phyloP scores from a whole-genome alignment of 768 basidiomycete genomes.

The Calocera cornea region DNA sequence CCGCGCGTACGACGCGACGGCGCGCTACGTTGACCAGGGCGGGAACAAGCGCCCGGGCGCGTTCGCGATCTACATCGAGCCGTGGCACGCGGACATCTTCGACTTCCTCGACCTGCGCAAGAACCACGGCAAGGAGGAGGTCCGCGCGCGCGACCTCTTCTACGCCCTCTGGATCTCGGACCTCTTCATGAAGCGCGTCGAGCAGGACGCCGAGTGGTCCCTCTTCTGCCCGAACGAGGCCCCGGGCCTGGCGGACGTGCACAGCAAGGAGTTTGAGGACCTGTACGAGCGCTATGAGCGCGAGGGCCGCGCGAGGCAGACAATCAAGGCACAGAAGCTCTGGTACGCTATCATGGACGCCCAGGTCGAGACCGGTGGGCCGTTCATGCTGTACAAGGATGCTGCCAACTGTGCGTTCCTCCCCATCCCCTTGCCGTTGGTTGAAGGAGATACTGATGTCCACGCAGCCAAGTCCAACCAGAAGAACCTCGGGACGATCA shows the following conservation, averaged over 20 bases:
- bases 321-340: constrained; percentile 86
- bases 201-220: constrained; percentile 79
- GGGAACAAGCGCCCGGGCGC: constrained; percentile 99
- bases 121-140: constrained; percentile 98
- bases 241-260: constrained; percentile 73
- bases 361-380: constrained; percentile 97
- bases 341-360: constrained; percentile 97
- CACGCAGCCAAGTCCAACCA: constrained; percentile 86
- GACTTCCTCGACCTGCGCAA: constrained; percentile 96
- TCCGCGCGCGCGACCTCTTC: constrained; percentile 90
- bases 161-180: constrained; percentile 97
- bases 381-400: constrained; percentile 99
- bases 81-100: constrained; percentile 96
- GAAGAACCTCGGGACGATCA: constrained; percentile 96
- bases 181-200: constrained; percentile 97
- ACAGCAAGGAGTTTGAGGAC: constrained; percentile 78
- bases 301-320: constrained; percentile 74
- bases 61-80: constrained; percentile 96
- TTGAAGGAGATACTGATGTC: background rate
- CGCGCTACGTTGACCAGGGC: constrained; percentile 96
- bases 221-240: constrained; percentile 98
- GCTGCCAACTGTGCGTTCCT: constrained; percentile 64
- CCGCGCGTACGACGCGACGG: constrained; percentile 92
- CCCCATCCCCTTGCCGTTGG: constrained; percentile 1
- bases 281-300: constrained; percentile 78